Base-by-base conservation (phyloP, 805 yeast genomes). In the Tetrapisispora pingtungensis region DNA sequence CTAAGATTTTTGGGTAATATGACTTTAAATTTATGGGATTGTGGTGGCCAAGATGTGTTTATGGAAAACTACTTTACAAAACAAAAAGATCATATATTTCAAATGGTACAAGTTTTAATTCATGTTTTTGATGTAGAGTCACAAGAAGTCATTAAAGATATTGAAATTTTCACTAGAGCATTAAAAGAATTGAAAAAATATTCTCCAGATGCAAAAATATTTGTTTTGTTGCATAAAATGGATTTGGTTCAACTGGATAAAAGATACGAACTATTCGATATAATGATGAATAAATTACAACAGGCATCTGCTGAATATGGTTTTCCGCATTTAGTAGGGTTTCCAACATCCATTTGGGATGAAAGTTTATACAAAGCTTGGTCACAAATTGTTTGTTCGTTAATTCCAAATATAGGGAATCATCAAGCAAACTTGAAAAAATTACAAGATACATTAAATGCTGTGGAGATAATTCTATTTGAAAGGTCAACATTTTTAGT, bases 271-370 rank as follows among this genome's bases (percentile, higher is more conserved):
- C 72, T 89, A 51, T 89, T 88, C 57, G 74, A 74, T 15, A 78
- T 85, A 18, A 87, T 90, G 83, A 83, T 87, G 84, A 79, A 77
- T 42, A 84, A 83, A 55, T 66, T 93, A 48, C 82, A 80, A 52
- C 80, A 77, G 40, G 82, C 85, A 14, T 81, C 95, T 3, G 70
- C 76, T 43, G 85, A 86, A 17, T 80, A 66, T 56, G 73, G 76
- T 2, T 86, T 87, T 65, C 62, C 63, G 26, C 69, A 76, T 38
- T 68, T 87, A 37, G 75, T 77, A 14, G 97, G 97, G 2, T 90
- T 88, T 59, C 90, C 96, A 6, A 93, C 97, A 0, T 85, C 96
- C 1, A 90, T 90, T 46, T 90, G 97, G 97, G 97, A 90, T 66
- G 97, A 90, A 62, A 80, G 90, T 57, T 69, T 90, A 46, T 93